phyloP scores from a whole-genome alignment of 768 basidiomycete genomes.

The Trametes meyenii region DNA sequence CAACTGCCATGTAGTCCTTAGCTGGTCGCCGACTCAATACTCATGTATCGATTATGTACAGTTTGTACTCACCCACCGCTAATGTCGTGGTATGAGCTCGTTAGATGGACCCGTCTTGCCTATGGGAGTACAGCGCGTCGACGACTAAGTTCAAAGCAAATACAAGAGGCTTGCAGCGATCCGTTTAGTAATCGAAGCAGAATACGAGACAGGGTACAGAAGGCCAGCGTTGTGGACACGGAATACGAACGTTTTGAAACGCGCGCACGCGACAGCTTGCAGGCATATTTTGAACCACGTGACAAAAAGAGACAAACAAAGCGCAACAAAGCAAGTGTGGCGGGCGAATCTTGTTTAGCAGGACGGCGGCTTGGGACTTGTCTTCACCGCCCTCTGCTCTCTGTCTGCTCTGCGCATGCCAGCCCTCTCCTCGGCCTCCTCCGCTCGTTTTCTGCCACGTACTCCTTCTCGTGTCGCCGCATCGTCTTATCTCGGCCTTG shows the following conservation, averaged over 20 bases:
- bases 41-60: too few species aligned
- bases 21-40: background rate
- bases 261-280: too few species aligned
- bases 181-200: too few species aligned
- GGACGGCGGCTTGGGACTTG: conserved; percentile 8
- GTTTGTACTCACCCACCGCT: too few species aligned
- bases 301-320: conserved; percentile 10
- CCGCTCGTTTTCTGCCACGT: conserved; percentile 6
- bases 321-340: conserved; percentile 17
- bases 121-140: too few species aligned
- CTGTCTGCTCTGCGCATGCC: conserved; percentile 20
- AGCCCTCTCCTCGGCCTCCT: background rate
- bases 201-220: too few species aligned
- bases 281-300: conserved; percentile 8
- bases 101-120: too few species aligned
- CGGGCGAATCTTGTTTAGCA: conserved; percentile 11
- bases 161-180: too few species aligned
- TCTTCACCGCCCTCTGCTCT: conserved; percentile 32
- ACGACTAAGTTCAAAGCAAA: too few species aligned
- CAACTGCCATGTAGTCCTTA: background rate
- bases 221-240: too few species aligned
- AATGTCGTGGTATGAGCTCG: too few species aligned
- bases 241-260: too few species aligned
- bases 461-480: background rate
- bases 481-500: background rate